Percentiles rank a stretch among this genome's conserved stretches.
Conservation (phyloP, 352 stramenopile genomes). For the Thraustochytrium striatum region DNA sequence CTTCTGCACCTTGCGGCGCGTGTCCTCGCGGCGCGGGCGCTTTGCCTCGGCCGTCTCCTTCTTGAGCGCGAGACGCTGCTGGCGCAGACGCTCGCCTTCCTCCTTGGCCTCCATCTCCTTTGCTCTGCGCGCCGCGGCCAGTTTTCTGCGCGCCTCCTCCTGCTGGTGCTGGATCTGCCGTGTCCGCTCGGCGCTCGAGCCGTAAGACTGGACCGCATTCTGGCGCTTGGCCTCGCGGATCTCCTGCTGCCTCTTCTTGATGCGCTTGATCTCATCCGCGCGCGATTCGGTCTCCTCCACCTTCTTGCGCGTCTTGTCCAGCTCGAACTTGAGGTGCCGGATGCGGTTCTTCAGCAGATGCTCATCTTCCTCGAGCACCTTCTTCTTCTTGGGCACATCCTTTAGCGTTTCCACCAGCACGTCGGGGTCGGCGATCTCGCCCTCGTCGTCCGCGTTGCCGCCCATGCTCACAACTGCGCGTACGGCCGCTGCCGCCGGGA, state of each 20-base stretch:
- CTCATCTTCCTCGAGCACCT: constrained; percentile 12
- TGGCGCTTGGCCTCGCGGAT: neutral
- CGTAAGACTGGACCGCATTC: neutral
- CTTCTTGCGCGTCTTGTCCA: constrained; percentile 15
- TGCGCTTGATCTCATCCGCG: constrained; percentile 4
- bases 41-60: neutral
- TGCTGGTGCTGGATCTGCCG: neutral
- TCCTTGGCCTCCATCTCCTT: constrained; percentile 15
- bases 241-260: constrained; percentile 25
- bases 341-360: constrained; percentile 35
- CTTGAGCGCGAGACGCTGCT: constrained; percentile 18
- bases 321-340: constrained; percentile 27
- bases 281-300: constrained; percentile 24
- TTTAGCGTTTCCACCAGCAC: neutral
- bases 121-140: neutral
- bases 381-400: constrained; percentile 36
- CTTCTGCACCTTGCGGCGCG: neutral
- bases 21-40: neutral
- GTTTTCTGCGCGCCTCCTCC: constrained; percentile 14
- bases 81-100: constrained; percentile 12
- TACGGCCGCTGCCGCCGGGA: too few species aligned
- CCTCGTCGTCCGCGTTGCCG: neutral
- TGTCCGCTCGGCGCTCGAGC: neutral
- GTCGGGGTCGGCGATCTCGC: neutral
- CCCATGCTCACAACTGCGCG: neutral